A percentile compares a stretch with the other conserved stretches of the same genome.
phyloP scores from a whole-genome alignment of 192 early-diverging fungal species.

The Coemansia interrupta region DNA sequence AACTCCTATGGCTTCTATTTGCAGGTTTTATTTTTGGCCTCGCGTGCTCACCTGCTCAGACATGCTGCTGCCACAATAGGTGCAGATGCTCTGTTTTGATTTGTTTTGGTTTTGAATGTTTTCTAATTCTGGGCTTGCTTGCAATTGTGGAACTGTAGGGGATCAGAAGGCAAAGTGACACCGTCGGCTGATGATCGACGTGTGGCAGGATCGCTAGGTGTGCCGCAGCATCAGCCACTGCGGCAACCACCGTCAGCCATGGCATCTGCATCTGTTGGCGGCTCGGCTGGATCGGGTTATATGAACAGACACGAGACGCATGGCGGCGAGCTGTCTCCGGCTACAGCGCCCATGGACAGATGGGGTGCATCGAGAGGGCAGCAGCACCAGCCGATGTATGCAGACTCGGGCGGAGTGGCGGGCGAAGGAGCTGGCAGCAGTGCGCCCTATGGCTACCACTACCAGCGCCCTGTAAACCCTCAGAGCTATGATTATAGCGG shows the following conservation, averaged over 20 bases:
- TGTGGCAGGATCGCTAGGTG: no score
- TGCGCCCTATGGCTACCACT: background rate
- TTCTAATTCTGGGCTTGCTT: background rate
- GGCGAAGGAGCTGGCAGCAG: background rate
- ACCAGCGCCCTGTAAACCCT: background rate
- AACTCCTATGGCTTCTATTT: background rate
- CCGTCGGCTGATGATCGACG: slow-evolving; percentile 32
- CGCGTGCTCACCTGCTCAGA: no score
- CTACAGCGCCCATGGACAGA: background rate
- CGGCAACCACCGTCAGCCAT: slow-evolving; percentile 1
- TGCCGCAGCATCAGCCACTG: slow-evolving; percentile 3
- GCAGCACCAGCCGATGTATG: slow-evolving; percentile 1
- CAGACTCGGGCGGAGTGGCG: background rate
- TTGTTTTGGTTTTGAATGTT: slow-evolving; percentile 5
- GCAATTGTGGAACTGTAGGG: slow-evolving; percentile 17
- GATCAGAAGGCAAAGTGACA: slow-evolving; percentile 24
- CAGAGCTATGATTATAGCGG: background rate
- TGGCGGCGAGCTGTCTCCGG: background rate
- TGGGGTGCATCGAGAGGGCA: background rate
- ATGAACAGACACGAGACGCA: slow-evolving; percentile 1
- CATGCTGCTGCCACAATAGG: no score
- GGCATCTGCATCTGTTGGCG: background rate
- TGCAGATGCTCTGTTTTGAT: background rate
- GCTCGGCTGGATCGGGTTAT: background rate
- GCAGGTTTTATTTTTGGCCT: no score